phyloP scores from a whole-genome alignment of 2,329 filamentous ascomycete genomes.

The Aspergillus sp. region DNA sequence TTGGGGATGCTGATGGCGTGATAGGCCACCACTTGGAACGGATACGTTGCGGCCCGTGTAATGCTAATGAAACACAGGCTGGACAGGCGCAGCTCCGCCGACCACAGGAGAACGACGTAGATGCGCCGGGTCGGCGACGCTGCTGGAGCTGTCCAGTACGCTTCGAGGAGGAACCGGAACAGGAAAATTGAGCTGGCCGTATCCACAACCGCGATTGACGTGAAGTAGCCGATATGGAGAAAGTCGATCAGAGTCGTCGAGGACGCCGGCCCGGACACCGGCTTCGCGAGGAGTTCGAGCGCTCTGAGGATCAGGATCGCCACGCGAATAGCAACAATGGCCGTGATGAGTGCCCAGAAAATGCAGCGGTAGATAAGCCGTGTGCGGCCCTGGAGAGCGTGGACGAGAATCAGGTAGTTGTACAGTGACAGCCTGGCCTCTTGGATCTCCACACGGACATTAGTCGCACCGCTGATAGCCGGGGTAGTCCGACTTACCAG shows the following conservation, averaged over 20 bases:
- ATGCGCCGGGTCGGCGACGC: constrained; percentile 1
- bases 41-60: constrained; percentile 8
- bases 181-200: constrained; percentile 10
- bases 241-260: not conserved
- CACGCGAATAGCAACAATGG: not conserved
- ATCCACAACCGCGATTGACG: constrained; percentile 8
- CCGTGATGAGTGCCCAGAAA: not conserved
- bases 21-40: constrained; percentile 4
- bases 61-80: constrained; percentile 12
- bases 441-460: constrained; percentile 3
- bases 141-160: not conserved
- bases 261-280: not conserved
- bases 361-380: not conserved
- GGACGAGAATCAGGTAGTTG: constrained; percentile 8
- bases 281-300: not conserved
- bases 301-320: not conserved
- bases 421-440: constrained; percentile 10
- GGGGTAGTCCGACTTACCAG: constrained; percentile 1
- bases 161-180: not conserved
- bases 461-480: not conserved
- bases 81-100: constrained; percentile 7
- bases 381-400: constrained; percentile 2
- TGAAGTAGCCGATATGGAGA: constrained; percentile 10
- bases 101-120: constrained; percentile 5
- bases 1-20: constrained; percentile 4